Percentiles rank a stretch among this genome's conserved stretches.
Evolutionary conservation across 2,329 filamentous ascomycete species (phyloP).

Genomic region (Xylaria sp.): DNA sequence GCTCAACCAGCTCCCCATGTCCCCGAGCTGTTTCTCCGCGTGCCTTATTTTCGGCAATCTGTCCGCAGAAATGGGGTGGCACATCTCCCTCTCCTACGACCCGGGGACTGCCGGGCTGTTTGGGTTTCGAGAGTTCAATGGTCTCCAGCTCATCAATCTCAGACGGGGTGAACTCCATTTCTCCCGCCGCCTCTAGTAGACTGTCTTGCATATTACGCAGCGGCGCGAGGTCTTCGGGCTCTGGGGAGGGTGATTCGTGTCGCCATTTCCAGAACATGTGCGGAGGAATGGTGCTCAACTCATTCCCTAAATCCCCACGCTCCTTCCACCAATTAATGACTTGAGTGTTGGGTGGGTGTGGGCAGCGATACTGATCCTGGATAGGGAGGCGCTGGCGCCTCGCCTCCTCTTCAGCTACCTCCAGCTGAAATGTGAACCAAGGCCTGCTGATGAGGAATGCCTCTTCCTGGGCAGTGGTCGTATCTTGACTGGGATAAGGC

Average conservation of each 20-base stretch:
- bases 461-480: constrained; percentile 29
- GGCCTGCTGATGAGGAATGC: constrained; percentile 39
- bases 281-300: constrained; percentile 6
- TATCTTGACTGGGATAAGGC: constrained; percentile 2
- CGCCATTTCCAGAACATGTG: constrained; percentile 38
- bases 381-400: constrained; percentile 30
- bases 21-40: background rate
- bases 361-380: constrained; percentile 21
- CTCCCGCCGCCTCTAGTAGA: constrained; percentile 21
- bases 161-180: constrained; percentile 40
- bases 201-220: constrained; percentile 26
- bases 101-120: background rate
- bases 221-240: constrained; percentile 36
- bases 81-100: background rate
- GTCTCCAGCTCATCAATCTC: constrained; percentile 38
- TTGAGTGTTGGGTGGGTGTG: constrained; percentile 15
- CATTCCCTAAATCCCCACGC: constrained; percentile 36
- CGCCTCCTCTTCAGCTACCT: constrained; percentile 35
- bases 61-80: background rate
- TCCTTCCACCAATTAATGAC: constrained; percentile 37
- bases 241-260: constrained; percentile 39
- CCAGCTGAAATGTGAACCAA: constrained; percentile 38
- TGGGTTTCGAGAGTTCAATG: constrained; percentile 23
- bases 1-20: background rate
- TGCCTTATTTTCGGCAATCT: background rate